Percentiles rank a stretch among this genome's conserved stretches.
These are phyloP conservation scores for Pezicula carpinea DNA, from an alignment of 2,329 filamentous ascomycete species.

Conservation along the genomic window DNA sequence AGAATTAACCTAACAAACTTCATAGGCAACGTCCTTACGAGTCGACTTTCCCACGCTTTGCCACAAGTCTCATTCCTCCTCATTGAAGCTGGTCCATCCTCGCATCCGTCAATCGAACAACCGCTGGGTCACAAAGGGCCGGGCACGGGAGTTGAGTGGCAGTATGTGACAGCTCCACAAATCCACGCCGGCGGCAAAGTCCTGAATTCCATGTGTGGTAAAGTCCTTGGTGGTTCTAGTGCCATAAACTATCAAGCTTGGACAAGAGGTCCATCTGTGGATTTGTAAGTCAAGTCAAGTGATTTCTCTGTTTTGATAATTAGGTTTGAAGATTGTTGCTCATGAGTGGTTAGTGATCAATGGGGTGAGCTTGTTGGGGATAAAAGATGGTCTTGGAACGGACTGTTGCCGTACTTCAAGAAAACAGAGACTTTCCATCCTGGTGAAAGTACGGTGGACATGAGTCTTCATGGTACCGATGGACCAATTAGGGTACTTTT, in stretches of 20 bases:
- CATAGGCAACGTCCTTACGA: conserved; percentile 31
- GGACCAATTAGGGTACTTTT: conserved; percentile 23
- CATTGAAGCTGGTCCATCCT: conserved; percentile 32
- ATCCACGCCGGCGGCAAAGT: conserved; percentile 19
- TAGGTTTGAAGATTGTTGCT: conserved; percentile 12
- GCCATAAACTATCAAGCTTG: conserved; percentile 30
- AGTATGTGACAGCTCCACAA: conserved; percentile 29
- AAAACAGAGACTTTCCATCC: conserved; percentile 26
- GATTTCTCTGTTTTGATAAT: neutral
- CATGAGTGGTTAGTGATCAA: conserved; percentile 35
- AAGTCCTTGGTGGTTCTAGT: conserved; percentile 36
- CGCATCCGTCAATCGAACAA: conserved; percentile 1
- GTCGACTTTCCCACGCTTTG: conserved; percentile 23
- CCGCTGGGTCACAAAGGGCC: conserved; percentile 2
- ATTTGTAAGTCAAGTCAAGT: conserved; percentile 31
- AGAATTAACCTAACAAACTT: too few species aligned
- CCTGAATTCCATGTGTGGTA: conserved; percentile 29
- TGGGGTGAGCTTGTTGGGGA: conserved; percentile 39
- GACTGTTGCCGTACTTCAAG: conserved; percentile 39
- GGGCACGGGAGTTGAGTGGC: conserved; percentile 25
- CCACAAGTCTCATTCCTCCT: conserved; percentile 30
- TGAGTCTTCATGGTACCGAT: conserved; percentile 23
- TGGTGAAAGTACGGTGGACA: conserved; percentile 3
- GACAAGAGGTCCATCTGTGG: conserved; percentile 27
- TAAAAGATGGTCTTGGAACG: conserved; percentile 39